phyloP scores from a whole-genome alignment of 768 basidiomycete genomes.

The Arthromyces matolae region DNA sequence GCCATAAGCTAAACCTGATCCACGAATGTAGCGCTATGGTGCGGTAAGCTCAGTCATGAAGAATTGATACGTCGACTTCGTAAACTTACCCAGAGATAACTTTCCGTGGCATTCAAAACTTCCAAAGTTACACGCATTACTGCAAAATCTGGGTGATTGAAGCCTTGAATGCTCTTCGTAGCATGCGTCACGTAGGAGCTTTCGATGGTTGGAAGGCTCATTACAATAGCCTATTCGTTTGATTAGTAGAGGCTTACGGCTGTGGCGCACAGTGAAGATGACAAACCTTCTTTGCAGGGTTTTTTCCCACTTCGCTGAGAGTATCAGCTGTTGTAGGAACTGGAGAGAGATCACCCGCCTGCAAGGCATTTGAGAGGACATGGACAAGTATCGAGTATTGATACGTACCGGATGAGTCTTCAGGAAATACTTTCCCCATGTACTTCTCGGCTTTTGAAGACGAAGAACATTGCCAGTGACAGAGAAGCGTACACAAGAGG shows the following conservation, averaged over 20 bases:
- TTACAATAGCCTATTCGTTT: slow-evolving; percentile 66
- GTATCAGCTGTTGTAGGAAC: slow-evolving; percentile 65
- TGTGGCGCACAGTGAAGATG: background rate
- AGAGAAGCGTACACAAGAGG: slow-evolving; percentile 81
- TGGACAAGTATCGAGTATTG: background rate
- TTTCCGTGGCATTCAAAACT: slow-evolving; percentile 89
- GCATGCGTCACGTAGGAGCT: slow-evolving; percentile 82
- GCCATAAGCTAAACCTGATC: slow-evolving; percentile 94
- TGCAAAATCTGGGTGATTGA: slow-evolving; percentile 78
- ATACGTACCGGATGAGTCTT: slow-evolving; percentile 51
- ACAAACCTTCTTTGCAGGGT: slow-evolving; percentile 65
- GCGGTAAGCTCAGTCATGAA: background rate
- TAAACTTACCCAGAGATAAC: slow-evolving; percentile 82
- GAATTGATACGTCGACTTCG: too few relatives aligned
- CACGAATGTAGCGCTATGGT: slow-evolving; percentile 80
- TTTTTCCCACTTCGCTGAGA: slow-evolving; percentile 69
- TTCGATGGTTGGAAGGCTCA: slow-evolving; percentile 91
- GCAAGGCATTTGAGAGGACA: slow-evolving; percentile 7
- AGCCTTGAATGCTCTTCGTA: slow-evolving; percentile 76
- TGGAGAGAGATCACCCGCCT: slow-evolving; percentile 58
- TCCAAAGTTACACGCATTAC: slow-evolving; percentile 83
- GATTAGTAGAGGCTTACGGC: slow-evolving; percentile 5
- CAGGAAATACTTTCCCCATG: slow-evolving; percentile 71
- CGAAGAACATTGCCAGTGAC: slow-evolving; percentile 83
- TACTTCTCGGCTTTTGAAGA: slow-evolving; percentile 65